Base-by-base conservation (phyloP, 805 yeast species). In the Starmerella cellae region DNA sequence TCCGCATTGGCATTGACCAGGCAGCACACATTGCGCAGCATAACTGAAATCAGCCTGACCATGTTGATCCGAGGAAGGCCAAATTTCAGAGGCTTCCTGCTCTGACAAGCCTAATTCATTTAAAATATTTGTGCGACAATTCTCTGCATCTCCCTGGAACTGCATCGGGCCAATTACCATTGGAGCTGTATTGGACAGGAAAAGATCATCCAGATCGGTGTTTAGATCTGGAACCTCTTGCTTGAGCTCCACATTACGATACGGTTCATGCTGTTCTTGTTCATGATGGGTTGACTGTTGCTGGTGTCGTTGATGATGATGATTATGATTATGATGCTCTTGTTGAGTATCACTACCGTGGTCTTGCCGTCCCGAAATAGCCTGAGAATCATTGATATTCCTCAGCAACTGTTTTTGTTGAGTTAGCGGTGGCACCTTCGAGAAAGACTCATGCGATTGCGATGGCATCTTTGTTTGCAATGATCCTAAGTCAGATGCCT, bases 1-100 rank as follows among this genome's bases (percentile, higher is more conserved):
- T 3, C 64, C 66, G 40, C 66, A 62, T 17, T 57, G 52, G 39
- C 66, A 62, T 39, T 59, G 58, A 17, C 66, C 65, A 0, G 65
- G 65, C 30, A 62, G 49, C 5, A 59, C 60, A 38, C 66, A 62
- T 16, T 56, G 50, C 16, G 65, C 56, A 1, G 64, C 58, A 43
- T 49, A 60, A 32, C 55, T 52, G 26, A 61, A 36, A 13, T 41
- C 39, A 1, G 19, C 4, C 28, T 41, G 22, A 8, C 53, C 57
- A 17, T 44, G 45, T 14, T 47, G 52, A 14, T 40, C 43, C n/a
- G 52, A 46, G 10, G 9, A 23, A 5, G 36, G 36, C 58, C 59
- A 52, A 21, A 55, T 41, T 32, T 48, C 46, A 26, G 29, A 35
- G 14, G 55, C 52, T 41, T 57, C 58, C 21, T 53, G 56, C 9